A percentile compares a stretch with the other conserved stretches of the same genome.
Conservation (phyloP, 768 basidiomycete species). For the Lentinula guzmanii region DNA sequence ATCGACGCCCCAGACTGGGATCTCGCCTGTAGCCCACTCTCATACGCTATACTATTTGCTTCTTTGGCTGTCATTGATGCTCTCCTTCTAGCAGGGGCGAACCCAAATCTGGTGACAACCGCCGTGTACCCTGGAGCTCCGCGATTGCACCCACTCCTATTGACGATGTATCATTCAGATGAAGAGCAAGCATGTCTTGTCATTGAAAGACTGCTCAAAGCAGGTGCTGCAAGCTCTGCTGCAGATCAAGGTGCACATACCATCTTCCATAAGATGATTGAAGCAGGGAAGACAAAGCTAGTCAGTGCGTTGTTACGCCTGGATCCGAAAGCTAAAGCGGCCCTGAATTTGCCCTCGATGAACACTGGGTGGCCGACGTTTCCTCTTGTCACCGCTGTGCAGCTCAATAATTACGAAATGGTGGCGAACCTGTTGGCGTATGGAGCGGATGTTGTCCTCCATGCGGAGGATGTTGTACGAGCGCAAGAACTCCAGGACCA, state of each 20-base stretch:
- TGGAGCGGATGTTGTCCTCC: conserved; percentile 29
- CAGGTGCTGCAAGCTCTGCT: conserved; percentile 35
- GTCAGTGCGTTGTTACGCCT: conserved; percentile 33
- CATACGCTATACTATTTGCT: conserved; percentile 43
- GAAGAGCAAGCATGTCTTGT: conserved; percentile 33
- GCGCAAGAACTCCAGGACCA: conserved; percentile 11
- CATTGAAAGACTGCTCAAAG: conserved; percentile 32
- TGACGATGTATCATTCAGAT: conserved; percentile 20
- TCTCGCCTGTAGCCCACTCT: conserved; percentile 44
- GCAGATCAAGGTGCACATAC: conserved; percentile 31
- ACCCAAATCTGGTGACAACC: conserved; percentile 32
- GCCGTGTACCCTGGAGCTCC: conserved; percentile 32
- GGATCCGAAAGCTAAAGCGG: conserved; percentile 32
- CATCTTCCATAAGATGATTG: conserved; percentile 34
- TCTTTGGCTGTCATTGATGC: conserved; percentile 37
- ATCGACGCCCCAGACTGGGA: conserved; percentile 55
- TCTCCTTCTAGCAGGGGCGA: conserved; percentile 42
- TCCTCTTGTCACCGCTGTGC: conserved; percentile 33
- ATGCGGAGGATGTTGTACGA: conserved; percentile 29
- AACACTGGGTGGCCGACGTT: conserved; percentile 13
- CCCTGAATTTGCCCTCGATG: conserved; percentile 32
- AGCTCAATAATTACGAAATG: conserved; percentile 25
- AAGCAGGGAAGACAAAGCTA: conserved; percentile 27
- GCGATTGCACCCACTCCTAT: conserved; percentile 10
- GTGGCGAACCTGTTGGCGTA: conserved; percentile 33